Evolutionary conservation across 768 basidiomycete species (phyloP).

Genomic region (Thelephora aurantiotincta): DNA sequence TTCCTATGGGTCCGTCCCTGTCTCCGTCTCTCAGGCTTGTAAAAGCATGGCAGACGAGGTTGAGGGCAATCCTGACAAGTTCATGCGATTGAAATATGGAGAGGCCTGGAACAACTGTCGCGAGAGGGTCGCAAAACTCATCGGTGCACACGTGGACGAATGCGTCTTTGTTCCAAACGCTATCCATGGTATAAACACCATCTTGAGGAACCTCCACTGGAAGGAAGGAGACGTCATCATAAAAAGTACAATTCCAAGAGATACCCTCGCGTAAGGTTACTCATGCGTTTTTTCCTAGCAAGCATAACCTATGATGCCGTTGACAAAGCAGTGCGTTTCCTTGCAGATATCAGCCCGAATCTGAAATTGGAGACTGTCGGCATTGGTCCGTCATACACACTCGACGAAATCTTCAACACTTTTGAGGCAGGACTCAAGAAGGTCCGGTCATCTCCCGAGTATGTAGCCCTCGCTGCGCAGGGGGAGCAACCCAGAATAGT

Average conservation of each 20-base stretch:
- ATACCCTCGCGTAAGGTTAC: too few species aligned
- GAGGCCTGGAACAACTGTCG: slow-evolving; percentile 25
- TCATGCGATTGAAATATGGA: slow-evolving; percentile 26
- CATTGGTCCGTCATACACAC: slow-evolving; percentile 43
- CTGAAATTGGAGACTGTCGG: slow-evolving; percentile 34
- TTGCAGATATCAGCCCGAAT: slow-evolving; percentile 40
- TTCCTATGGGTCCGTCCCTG: slow-evolving; percentile 43
- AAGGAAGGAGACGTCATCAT: slow-evolving; percentile 52
- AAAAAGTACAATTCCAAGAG: slow-evolving; percentile 34
- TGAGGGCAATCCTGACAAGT: slow-evolving; percentile 45
- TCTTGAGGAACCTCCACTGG: slow-evolving; percentile 59
- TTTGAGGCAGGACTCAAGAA: slow-evolving; percentile 28
- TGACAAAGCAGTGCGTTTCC: slow-evolving; percentile 31
- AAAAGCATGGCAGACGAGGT: slow-evolving; percentile 25
- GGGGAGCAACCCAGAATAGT: slow-evolving; percentile 32
- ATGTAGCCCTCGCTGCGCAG: slow-evolving; percentile 6
- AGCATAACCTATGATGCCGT: slow-evolving; percentile 46
- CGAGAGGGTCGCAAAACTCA: slow-evolving; percentile 28
- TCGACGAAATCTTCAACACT: slow-evolving; percentile 34
- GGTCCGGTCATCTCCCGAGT: slow-evolving; percentile 12
- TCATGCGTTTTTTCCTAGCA: too few species aligned
- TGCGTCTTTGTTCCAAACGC: slow-evolving; percentile 46
- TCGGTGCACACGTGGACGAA: slow-evolving; percentile 42
- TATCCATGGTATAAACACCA: slow-evolving; percentile 49
- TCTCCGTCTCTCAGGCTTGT: slow-evolving; percentile 32